These are phyloP conservation scores for Geotrichum reessii DNA, from an alignment of 1,139 yeast species.

Conservation along the genomic window DNA sequence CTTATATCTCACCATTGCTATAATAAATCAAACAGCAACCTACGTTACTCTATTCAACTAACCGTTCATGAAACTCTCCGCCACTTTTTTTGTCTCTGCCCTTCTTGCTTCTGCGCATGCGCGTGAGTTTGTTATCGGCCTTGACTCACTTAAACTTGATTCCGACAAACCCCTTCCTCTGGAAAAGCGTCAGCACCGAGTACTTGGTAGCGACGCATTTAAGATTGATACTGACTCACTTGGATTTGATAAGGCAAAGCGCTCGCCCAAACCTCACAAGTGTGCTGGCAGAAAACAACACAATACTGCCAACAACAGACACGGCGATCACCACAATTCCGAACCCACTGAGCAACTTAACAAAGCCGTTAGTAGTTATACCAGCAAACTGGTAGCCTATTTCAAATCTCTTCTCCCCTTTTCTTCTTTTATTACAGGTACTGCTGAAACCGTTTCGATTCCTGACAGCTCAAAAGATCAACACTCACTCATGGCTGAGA, in stretches of 20 bases:
- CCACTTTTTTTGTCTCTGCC: background rate
- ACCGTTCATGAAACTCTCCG: constrained; percentile 1
- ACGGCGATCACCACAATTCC: no score
- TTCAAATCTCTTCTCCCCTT: background rate
- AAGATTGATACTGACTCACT: background rate
- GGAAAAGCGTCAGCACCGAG: background rate
- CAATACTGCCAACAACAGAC: background rate
- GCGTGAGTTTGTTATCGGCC: background rate
- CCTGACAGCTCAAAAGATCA: background rate
- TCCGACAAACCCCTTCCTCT: background rate
- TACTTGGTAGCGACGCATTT: constrained; percentile 4
- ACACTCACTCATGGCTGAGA: background rate
- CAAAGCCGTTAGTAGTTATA: background rate
- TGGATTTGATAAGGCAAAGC: background rate
- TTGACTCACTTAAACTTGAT: background rate
- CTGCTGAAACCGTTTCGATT: background rate
- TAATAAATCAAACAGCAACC: no score
- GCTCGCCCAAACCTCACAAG: background rate
- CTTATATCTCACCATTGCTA: no score
- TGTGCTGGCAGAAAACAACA: background rate
- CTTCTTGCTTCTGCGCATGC: constrained; percentile 2
- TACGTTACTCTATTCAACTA: background rate
- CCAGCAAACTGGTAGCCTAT: background rate
- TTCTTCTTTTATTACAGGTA: no score
- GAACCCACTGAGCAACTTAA: background rate